These are phyloP conservation scores for Spergularia bocconei DNA, from an alignment of 148 eudicot genomes.

Conservation along the genomic window DNA sequence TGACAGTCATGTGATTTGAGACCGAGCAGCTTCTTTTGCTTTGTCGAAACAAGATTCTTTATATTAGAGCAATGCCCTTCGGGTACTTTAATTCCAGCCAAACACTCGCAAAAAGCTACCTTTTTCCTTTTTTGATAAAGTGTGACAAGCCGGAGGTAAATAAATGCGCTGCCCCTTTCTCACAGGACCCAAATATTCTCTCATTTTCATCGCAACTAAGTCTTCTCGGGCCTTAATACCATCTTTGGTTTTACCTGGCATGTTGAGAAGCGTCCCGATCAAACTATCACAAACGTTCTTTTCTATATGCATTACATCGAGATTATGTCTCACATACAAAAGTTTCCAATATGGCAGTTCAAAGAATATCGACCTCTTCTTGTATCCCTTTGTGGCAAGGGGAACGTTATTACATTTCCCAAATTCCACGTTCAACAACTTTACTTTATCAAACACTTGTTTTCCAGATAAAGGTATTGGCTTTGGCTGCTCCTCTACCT, in stretches of 20 bases:
- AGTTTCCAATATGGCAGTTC: neutral
- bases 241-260: neutral
- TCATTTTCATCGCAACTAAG: neutral
- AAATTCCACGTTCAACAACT: neutral
- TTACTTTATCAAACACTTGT: neutral
- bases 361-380: neutral
- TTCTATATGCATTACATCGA: constrained; percentile 4
- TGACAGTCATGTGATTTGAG: constrained; percentile 16
- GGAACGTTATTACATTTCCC: neutral
- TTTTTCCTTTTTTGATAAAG: neutral
- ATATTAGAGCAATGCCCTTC: constrained; percentile 6
- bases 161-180: neutral
- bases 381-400: neutral
- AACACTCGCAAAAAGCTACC: neutral
- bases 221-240: neutral
- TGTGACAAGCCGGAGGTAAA: neutral
- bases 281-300: neutral
- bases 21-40: neutral
- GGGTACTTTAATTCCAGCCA: constrained; percentile 1
- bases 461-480: neutral
- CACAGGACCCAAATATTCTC: neutral
- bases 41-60: neutral
- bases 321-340: neutral
- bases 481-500: neutral
- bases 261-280: neutral